Conservation (phyloP, 345 rosid species). For the Citrus trifoliata region DNA sequence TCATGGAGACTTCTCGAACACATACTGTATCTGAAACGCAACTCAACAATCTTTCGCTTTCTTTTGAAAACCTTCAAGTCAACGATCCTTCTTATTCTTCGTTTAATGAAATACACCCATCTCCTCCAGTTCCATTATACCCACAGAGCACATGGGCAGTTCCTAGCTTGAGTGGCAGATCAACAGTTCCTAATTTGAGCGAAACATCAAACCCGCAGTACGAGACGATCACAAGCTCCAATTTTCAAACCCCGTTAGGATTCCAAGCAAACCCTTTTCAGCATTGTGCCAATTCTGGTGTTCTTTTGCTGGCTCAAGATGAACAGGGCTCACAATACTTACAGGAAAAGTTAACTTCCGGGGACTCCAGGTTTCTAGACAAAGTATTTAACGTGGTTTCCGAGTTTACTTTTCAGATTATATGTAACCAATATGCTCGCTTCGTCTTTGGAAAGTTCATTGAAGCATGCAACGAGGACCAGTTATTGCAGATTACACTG, state of each 20-base stretch:
- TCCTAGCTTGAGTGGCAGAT: neutral
- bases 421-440: constrained; percentile 16
- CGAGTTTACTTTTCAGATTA: neutral
- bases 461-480: constrained; percentile 12
- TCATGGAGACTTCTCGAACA: neutral
- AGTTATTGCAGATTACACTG: neutral
- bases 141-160: neutral
- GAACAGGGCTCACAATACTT: constrained; percentile 12
- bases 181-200: neutral
- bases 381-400: neutral
- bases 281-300: neutral
- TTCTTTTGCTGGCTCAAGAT: neutral
- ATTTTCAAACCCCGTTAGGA: neutral
- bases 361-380: neutral
- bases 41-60: neutral
- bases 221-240: neutral
- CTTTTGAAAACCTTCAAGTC: neutral
- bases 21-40: neutral
- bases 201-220: neutral
- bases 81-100: neutral
- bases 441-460: constrained; percentile 17
- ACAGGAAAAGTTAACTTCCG: neutral
- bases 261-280: neutral
- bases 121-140: neutral
- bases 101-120: neutral